Evolutionary conservation across 805 yeast genomes (phyloP).

Genomic region (Clavispora vitiphila): DNA sequence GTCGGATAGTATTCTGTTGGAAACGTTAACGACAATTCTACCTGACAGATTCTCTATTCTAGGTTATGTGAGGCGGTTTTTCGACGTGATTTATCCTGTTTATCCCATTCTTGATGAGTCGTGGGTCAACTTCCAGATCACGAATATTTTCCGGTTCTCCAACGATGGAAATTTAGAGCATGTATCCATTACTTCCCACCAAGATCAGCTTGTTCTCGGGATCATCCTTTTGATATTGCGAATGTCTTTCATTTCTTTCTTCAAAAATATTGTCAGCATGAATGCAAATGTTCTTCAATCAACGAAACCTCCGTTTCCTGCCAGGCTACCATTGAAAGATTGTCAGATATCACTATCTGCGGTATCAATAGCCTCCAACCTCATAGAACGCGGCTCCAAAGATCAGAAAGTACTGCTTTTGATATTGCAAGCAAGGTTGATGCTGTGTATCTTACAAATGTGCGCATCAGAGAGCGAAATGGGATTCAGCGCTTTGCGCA

Average conservation of each 20-base stretch:
- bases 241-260: conserved; percentile 14
- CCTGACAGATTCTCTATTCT: conserved; percentile 8
- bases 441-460: conserved; percentile 9
- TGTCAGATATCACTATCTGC: conserved; percentile 14
- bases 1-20: conserved; percentile 1
- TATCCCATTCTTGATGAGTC: conserved; percentile 14
- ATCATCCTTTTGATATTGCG: conserved; percentile 13
- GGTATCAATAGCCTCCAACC: conserved; percentile 11
- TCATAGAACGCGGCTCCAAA: conserved; percentile 9
- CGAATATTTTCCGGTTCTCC: conserved; percentile 6
- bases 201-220: conserved; percentile 12
- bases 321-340: conserved; percentile 4
- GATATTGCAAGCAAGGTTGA: conserved; percentile 16
- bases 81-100: conserved; percentile 13
- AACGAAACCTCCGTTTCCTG: conserved; percentile 3
- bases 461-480: conserved; percentile 14
- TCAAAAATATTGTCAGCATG: conserved; percentile 9
- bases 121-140: conserved; percentile 5
- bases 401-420: conserved; percentile 8
- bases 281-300: conserved; percentile 8
- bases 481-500: conserved; percentile 7
- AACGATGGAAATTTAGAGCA: conserved; percentile 1
- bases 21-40: conserved; percentile 6
- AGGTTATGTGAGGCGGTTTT: conserved; percentile 11
- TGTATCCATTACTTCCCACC: conserved; percentile 7